These are phyloP conservation scores for Immersiella caudata DNA, from an alignment of 495 filamentous ascomycete species.

Conservation along the genomic window DNA sequence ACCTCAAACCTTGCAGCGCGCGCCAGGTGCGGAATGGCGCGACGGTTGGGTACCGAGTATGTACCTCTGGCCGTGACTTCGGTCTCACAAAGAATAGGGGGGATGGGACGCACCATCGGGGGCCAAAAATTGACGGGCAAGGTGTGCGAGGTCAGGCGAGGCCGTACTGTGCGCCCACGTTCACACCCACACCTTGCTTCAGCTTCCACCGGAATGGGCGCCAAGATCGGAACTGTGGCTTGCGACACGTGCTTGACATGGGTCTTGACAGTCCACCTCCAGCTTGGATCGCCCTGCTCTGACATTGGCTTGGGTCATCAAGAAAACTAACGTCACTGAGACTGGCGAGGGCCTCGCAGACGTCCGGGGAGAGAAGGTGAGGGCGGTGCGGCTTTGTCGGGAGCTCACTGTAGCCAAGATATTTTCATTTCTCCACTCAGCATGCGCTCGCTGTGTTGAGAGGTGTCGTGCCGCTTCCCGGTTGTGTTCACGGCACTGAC, in stretches of 20 bases:
- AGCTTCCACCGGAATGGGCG: background rate
- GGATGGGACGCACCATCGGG: background rate
- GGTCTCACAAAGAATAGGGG: conserved; percentile 1
- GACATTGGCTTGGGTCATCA: background rate
- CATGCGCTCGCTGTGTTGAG: background rate
- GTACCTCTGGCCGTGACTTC: background rate
- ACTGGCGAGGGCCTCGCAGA: too few species aligned
- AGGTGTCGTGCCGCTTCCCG: too few species aligned
- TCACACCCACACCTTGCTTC: background rate
- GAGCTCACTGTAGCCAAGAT: too few species aligned
- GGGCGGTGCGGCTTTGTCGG: too few species aligned
- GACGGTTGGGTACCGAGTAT: too few species aligned
- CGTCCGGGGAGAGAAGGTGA: too few species aligned
- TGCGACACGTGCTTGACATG: conserved; percentile 16
- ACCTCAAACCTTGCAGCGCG: conserved; percentile 16
- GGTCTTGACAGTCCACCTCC: conserved; percentile 4
- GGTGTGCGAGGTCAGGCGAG: background rate
- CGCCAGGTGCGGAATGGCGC: conserved; percentile 15
- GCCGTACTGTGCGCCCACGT: conserved; percentile 1
- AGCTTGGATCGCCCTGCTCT: conserved; percentile 3
- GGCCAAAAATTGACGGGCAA: background rate
- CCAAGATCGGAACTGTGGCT: conserved; percentile 15
- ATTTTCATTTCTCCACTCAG: too few species aligned
- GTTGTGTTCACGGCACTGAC: too few species aligned
- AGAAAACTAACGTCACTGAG: too few species aligned